These are phyloP conservation scores for Fistulinella prunicolor DNA, from an alignment of 768 basidiomycete genomes.

Conservation along the genomic window DNA sequence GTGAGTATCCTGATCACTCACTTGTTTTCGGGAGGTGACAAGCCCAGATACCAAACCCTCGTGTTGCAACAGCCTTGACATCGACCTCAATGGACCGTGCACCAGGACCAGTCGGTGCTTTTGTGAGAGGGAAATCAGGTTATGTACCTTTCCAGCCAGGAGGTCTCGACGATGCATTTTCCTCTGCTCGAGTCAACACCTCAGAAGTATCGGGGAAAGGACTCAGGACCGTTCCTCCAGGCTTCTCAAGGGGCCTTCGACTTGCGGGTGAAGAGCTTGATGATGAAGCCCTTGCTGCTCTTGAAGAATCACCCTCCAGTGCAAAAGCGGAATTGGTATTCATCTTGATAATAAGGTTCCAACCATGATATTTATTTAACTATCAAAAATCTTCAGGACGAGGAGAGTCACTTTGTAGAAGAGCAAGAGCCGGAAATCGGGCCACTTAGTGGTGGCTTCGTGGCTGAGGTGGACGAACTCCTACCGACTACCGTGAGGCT, in stretches of 20 bases:
- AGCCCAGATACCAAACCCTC: conserved; percentile 51
- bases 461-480: conserved; percentile 73
- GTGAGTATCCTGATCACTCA: conserved; percentile 38
- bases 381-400: conserved; percentile 15
- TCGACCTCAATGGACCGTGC: conserved; percentile 86
- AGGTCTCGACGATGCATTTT: conserved; percentile 69
- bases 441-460: conserved; percentile 14
- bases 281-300: conserved; percentile 39
- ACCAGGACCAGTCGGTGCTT: conserved; percentile 73
- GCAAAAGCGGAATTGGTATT: conserved; percentile 17
- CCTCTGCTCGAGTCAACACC: conserved; percentile 26
- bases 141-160: conserved; percentile 95
- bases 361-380: conserved; percentile 27
- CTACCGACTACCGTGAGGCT: conserved; percentile 54
- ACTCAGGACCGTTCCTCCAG: conserved; percentile 75
- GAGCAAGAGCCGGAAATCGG: conserved; percentile 23
- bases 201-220: conserved; percentile 39
- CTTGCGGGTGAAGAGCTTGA: conserved; percentile 57
- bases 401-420: conserved; percentile 17
- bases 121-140: conserved; percentile 92
- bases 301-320: conserved; percentile 23
- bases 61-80: conserved; percentile 65
- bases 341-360: not conserved
- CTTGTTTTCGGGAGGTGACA: conserved; percentile 4
- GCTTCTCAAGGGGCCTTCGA: conserved; percentile 75